Evolutionary conservation across 768 basidiomycete species (phyloP).

Genomic region (Lactarius tabidus): DNA sequence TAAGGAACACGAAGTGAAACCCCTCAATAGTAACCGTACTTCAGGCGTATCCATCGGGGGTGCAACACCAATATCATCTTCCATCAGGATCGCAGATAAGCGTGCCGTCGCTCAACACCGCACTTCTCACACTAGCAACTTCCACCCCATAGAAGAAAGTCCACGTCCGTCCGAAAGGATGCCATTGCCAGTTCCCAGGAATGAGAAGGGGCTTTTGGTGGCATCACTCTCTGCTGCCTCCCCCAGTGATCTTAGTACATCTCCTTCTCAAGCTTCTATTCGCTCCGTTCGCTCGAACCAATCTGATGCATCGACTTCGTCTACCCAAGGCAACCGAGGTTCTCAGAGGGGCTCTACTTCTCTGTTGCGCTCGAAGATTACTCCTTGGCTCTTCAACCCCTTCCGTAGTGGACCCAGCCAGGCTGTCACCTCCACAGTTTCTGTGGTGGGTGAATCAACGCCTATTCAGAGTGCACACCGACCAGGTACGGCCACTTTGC

Average conservation of each 20-base stretch:
- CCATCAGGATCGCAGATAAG: slow-evolving; percentile 22
- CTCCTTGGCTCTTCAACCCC: slow-evolving; percentile 75
- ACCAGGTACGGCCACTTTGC: slow-evolving; percentile 23
- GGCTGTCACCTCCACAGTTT: slow-evolving; percentile 55
- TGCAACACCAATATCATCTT: slow-evolving; percentile 9
- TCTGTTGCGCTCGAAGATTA: slow-evolving; percentile 51
- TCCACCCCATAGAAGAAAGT: slow-evolving; percentile 70
- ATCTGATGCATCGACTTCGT: slow-evolving; percentile 43
- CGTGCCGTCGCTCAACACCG: slow-evolving; percentile 40
- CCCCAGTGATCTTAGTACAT: slow-evolving; percentile 42
- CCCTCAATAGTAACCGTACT: slow-evolving; percentile 33
- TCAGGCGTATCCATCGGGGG: slow-evolving; percentile 39
- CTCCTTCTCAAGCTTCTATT: slow-evolving; percentile 65
- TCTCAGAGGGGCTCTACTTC: slow-evolving; percentile 26
- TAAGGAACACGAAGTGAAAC: slow-evolving; percentile 37
- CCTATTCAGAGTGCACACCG: slow-evolving; percentile 28
- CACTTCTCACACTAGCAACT: slow-evolving; percentile 44
- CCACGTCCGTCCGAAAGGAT: slow-evolving; percentile 49
- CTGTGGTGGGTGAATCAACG: slow-evolving; percentile 44
- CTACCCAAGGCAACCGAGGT: slow-evolving; percentile 26
- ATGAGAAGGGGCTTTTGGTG: slow-evolving; percentile 25
- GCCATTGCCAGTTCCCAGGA: slow-evolving; percentile 40
- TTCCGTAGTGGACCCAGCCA: slow-evolving; percentile 64
- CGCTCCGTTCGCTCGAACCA: slow-evolving; percentile 49
- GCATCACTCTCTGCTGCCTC: slow-evolving; percentile 21